Evolutionary conservation across 495 filamentous ascomycete species (phyloP).

Genomic region (Penicillium mononematosum): DNA sequence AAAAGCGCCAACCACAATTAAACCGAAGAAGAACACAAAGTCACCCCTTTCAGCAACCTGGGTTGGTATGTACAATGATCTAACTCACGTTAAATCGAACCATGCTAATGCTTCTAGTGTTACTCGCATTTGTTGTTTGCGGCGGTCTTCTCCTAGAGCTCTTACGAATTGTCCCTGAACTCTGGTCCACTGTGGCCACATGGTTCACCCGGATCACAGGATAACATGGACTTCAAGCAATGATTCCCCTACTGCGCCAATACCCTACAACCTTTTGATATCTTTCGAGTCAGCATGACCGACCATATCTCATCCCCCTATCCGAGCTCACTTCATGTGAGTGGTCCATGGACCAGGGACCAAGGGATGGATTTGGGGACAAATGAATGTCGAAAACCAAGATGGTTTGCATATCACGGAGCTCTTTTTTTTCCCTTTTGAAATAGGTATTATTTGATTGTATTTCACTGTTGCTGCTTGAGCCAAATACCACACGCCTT

Average conservation of each 20-base stretch:
- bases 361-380: background rate
- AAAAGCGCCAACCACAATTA: constrained; percentile 68
- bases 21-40: constrained; percentile 68
- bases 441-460: constrained; percentile 10
- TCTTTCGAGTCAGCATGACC: background rate
- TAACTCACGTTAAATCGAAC: background rate
- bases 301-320: background rate
- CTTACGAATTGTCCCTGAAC: constrained; percentile 65
- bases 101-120: constrained; percentile 10
- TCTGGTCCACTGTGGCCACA: constrained; percentile 40
- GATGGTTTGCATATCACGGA: background rate
- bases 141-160: constrained; percentile 29
- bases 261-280: constrained; percentile 4
- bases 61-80: constrained; percentile 76
- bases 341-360: background rate
- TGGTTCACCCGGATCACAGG: constrained; percentile 25
- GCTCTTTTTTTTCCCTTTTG: background rate
- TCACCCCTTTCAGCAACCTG: constrained; percentile 75
- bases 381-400: background rate
- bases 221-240: constrained; percentile 8
- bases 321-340: background rate
- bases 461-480: constrained; percentile 3
- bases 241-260: background rate
- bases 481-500: constrained; percentile 3
- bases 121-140: constrained; percentile 28